phyloP scores from a whole-genome alignment of 768 basidiomycete genomes.

The Boletus rubropictus region DNA sequence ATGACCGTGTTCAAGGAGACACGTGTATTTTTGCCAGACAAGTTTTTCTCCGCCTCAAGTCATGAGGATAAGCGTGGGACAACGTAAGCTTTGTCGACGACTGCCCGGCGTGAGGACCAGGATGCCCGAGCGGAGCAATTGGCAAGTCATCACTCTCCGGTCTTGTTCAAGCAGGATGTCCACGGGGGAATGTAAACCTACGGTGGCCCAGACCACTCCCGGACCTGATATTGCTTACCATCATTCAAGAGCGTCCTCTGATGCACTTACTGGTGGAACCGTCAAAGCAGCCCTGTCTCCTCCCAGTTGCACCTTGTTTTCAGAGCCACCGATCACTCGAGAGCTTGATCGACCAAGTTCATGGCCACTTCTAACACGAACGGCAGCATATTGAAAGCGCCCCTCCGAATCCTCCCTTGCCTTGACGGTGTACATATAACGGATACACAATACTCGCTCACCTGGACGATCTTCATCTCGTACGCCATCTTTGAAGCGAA shows the following conservation, averaged over 20 bases:
- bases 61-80: background rate
- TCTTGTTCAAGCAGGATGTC: background rate
- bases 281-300: background rate
- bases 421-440: slow-evolving; percentile 40
- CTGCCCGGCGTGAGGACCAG: background rate
- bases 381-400: too few relatives aligned
- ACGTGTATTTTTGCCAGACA: background rate
- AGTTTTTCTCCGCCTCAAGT: background rate
- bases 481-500: slow-evolving; percentile 62
- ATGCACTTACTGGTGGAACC: too few relatives aligned
- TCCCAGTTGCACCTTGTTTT: background rate
- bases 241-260: too few relatives aligned
- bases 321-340: background rate
- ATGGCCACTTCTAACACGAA: background rate
- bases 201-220: background rate
- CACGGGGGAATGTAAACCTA: too few relatives aligned
- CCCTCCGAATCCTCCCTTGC: background rate
- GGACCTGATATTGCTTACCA: background rate
- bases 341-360: background rate
- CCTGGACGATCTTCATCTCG: slow-evolving; percentile 55
- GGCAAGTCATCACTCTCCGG: background rate
- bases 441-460: slow-evolving; percentile 60
- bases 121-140: background rate
- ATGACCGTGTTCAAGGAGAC: background rate
- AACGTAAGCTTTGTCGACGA: background rate